Conservation (phyloP, 169 alveolate species). For the Plasmodium coatneyi region DNA sequence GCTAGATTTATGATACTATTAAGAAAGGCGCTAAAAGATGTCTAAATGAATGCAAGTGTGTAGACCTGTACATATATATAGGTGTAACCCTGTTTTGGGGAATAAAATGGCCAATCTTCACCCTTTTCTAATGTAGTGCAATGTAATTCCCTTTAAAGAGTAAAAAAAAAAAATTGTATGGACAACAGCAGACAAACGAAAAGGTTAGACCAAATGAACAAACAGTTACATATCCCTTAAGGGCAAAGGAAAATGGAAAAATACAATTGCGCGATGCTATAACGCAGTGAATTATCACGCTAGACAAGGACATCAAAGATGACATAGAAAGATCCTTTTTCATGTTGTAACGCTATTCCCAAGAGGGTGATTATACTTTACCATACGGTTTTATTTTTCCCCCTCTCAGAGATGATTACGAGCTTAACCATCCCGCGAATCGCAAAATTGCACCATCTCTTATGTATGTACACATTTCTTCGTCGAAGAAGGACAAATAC, state of each 20-base stretch:
- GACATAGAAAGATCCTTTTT: slow-evolving; percentile 18
- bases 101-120: neutral
- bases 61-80: neutral
- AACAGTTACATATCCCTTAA: neutral
- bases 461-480: slow-evolving; percentile 39
- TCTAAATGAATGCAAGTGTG: neutral
- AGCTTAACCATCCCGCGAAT: neutral
- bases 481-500: neutral
- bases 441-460: neutral
- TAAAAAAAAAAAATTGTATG: neutral
- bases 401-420: neutral
- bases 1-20: neutral
- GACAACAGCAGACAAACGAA: neutral
- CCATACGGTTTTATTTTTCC: neutral
- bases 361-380: neutral
- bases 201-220: neutral
- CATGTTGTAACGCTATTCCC: neutral
- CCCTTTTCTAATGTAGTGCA: neutral
- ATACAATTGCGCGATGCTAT: neutral
- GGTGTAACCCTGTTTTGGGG: neutral
- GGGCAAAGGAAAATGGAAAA: neutral
- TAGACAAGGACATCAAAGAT: neutral
- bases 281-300: neutral
- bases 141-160: neutral
- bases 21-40: neutral